A percentile compares a stretch with the other conserved stretches of the same genome.
Evolutionary conservation across 352 stramenopile genomes (phyloP).

Genomic region (Phytophthora sansomeana): DNA sequence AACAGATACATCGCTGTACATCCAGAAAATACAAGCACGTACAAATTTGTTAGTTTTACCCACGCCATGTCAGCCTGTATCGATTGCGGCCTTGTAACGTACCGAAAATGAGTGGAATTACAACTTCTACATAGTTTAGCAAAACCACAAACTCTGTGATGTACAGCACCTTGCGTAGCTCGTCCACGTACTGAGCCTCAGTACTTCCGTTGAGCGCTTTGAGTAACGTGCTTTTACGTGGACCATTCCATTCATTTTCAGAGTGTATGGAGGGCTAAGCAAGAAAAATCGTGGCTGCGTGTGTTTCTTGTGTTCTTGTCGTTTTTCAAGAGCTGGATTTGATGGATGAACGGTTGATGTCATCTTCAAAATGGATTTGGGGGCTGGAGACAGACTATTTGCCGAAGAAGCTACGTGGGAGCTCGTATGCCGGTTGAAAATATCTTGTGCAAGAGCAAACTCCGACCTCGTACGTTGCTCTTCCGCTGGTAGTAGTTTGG

Average conservation of each 20-base stretch:
- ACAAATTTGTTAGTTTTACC: background rate
- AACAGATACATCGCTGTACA: slow-evolving; percentile 10
- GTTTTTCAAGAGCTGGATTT: background rate
- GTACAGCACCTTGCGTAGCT: slow-evolving; percentile 7
- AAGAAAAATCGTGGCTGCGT: background rate
- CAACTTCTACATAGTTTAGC: slow-evolving; percentile 7
- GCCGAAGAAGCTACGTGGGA: background rate
- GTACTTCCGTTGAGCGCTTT: background rate
- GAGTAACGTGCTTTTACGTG: background rate
- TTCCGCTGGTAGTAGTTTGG: too few relatives aligned
- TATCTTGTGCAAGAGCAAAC: background rate
- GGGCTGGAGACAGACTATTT: slow-evolving; percentile 1
- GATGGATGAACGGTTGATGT: slow-evolving; percentile 1
- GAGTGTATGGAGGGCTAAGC: background rate
- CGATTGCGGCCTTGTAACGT: too few relatives aligned
- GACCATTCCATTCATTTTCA: background rate
- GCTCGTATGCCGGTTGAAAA: slow-evolving; percentile 4
- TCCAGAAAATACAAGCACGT: background rate
- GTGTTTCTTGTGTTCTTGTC: background rate
- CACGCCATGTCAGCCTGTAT: background rate
- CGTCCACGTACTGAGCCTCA: slow-evolving; percentile 3
- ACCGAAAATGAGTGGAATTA: slow-evolving; percentile 7
- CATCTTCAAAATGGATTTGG: background rate
- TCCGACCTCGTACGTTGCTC: too few relatives aligned
- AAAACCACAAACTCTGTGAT: slow-evolving; percentile 10